Evolutionary conservation across 345 rosid genomes (phyloP).

Genomic region (Carallia pectinifolia): DNA sequence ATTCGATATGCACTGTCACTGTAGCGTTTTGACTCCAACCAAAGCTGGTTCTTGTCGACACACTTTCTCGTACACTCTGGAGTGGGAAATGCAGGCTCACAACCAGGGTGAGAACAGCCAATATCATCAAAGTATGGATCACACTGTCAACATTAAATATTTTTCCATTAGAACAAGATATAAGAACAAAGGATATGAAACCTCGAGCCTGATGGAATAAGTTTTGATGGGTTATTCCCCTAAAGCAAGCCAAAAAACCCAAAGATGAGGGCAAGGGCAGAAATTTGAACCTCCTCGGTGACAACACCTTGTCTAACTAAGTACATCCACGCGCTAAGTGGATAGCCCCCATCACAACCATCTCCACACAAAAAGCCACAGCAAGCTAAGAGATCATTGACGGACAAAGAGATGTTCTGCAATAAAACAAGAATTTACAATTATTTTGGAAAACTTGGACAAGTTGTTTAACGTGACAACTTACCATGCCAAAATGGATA

Average conservation of each 20-base stretch:
- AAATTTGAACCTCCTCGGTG: constrained; percentile 69
- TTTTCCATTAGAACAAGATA: constrained; percentile 2
- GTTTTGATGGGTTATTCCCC: too few species aligned
- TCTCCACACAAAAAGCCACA: constrained; percentile 89
- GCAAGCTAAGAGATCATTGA: constrained; percentile 86
- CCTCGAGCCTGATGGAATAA: background rate
- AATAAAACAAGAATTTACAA: constrained; percentile 10
- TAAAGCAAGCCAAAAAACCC: too few species aligned
- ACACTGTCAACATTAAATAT: constrained; percentile 47
- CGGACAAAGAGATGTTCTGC: constrained; percentile 83
- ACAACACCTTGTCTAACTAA: constrained; percentile 74
- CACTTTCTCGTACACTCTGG: constrained; percentile 80
- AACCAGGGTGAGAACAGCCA: constrained; percentile 98
- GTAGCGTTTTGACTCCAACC: constrained; percentile 77
- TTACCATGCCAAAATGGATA: constrained; percentile 77
- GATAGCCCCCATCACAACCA: constrained; percentile 92
- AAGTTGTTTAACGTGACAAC: constrained; percentile 8
- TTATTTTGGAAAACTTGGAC: constrained; percentile 2
- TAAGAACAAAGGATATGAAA: constrained; percentile 8
- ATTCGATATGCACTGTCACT: constrained; percentile 70
- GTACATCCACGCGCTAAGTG: constrained; percentile 82
- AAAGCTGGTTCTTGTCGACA: constrained; percentile 60
- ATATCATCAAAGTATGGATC: constrained; percentile 82
- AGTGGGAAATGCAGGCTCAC: constrained; percentile 83
- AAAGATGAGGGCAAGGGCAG: background rate